Evolutionary conservation across 345 rosid genomes (phyloP).

Genomic region (Euphorbia lathyris): DNA sequence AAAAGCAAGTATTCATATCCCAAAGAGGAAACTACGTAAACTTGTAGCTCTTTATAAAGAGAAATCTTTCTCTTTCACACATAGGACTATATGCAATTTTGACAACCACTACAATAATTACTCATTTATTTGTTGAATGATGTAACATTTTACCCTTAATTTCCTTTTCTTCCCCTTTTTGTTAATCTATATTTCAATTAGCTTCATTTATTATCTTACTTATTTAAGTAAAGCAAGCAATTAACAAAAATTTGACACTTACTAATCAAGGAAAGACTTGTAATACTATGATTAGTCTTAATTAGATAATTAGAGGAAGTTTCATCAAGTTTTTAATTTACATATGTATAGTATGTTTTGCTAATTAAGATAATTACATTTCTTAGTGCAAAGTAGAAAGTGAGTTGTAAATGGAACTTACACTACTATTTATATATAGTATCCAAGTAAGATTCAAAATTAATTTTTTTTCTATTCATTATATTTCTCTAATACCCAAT

Average conservation of each 20-base stretch:
- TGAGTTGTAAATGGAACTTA: slow-evolving; percentile 8
- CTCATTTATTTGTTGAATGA: slow-evolving; percentile 9
- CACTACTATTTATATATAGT: background rate
- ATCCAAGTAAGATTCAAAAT: slow-evolving; percentile 3
- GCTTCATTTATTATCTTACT: background rate
- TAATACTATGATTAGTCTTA: background rate
- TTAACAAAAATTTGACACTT: background rate
- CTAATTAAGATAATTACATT: background rate
- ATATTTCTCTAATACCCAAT: background rate
- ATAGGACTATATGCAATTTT: slow-evolving; percentile 16
- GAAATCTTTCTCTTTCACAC: slow-evolving; percentile 9
- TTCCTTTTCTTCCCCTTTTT: background rate
- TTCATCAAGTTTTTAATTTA: too few species aligned
- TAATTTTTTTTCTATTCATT: too few species aligned
- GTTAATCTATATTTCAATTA: background rate
- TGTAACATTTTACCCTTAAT: background rate
- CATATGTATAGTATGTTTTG: background rate
- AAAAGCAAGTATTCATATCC: slow-evolving; percentile 2
- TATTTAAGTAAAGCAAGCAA: background rate
- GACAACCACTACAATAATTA: slow-evolving; percentile 12
- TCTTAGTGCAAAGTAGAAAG: too few species aligned
- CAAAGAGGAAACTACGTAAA: slow-evolving; percentile 9
- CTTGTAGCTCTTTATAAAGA: background rate
- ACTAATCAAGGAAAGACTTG: background rate
- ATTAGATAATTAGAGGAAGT: background rate